Base-by-base conservation (phyloP, 306 rosid genomes). In the Spatholobus suberectus region DNA sequence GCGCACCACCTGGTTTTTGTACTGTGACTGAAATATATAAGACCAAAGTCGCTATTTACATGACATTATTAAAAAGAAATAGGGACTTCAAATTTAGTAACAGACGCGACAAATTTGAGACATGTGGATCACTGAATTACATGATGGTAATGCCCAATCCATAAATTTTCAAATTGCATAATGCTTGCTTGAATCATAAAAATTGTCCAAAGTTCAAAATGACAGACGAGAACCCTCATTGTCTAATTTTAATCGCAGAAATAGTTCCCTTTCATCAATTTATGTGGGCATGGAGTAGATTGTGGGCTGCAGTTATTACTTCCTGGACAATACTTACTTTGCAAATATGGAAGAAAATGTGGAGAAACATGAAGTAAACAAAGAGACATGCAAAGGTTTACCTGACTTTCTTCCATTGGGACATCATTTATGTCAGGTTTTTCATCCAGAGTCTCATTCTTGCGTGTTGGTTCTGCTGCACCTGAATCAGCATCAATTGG, bases 351-450 rank as follows among this genome's bases (percentile, higher is more conserved):
- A 79, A 52, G 73, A 80, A 55, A 21, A 58, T 49, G 26, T 43
- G 58, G 43, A 67, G 40, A 73, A 74, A 74, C 73, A 69, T 18
- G 17, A 77, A 73, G 47, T 9, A 70, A 82, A 32, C 18, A 62
- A 58, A 76, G 27, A 47, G 69, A 47, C 34, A 12, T 7, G 78
- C 2, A 77, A 72, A 58, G 4, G 34, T 61, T 82, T 75, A 96
- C 99, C 97, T 94, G 89, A 88, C 85, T 94, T 84, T 96, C 99
- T 73, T 96, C 98, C 91, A 89, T 87, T 3, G 97, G 98, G 34
- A 92, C 82, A 61, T 96, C 98, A 79, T 96, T 96, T 75, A 92
- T 96, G 88, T 94, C 97, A 59, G 98, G 99, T 78, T 96, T 96
- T 84, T 88, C 96, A 34, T 91, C 95, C 85, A 89, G 80, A 82